Evolutionary conservation across 2,329 filamentous ascomycete species (phyloP), one percentile per base, ranked within the genome.

Genomic region (Falciphora oryzae): DNA sequence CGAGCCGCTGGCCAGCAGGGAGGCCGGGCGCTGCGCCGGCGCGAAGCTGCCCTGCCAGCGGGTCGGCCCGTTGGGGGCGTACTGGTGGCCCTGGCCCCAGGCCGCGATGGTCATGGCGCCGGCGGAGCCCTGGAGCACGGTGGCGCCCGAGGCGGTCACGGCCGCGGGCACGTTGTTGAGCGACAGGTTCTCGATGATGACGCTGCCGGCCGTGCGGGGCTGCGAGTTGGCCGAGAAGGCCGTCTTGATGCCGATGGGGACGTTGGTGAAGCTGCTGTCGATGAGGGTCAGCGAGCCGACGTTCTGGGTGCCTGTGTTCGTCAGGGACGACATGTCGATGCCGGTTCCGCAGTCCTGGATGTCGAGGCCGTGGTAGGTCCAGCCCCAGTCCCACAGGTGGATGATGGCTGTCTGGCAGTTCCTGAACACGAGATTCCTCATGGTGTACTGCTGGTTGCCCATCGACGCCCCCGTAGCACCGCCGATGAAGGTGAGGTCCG

Each of bases 351-450:
- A 86, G 72, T 86, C 82, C 73, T 83, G 83, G 74, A 90, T 85
- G 31, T 75, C 77, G 1, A 89, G 71, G 3, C 82, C 83, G 70
- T 86, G 85, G 75, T 89, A 85, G 8, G 84, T 87, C 86, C 87
- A 92, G 32, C 85, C 84, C 89, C 89, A 92, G 75, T 89, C 84
- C 89, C 89, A 92, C 68, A 88, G 83, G 75, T 90, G 84, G 71
- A 83, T 85, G 63, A 91, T 84, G 61, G 85, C 86, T 71, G 62
- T 38, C 13, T 85, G 80, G 74, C 85, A 87, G 71, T 81, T 79
- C 68, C 86, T 85, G 77, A 91, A 91, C 22, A 80, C 83, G 62
- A 91, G 68, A 73, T 90, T 89, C 58, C 86, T 81, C 67, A 86
- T 86, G 3, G 87, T 90, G 71, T 90, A 91, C 72, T 92, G 89